A percentile compares a stretch with the other conserved stretches of the same genome.
phyloP scores from a whole-genome alignment of 805 yeast genomes.

The Candida nanaspora region DNA sequence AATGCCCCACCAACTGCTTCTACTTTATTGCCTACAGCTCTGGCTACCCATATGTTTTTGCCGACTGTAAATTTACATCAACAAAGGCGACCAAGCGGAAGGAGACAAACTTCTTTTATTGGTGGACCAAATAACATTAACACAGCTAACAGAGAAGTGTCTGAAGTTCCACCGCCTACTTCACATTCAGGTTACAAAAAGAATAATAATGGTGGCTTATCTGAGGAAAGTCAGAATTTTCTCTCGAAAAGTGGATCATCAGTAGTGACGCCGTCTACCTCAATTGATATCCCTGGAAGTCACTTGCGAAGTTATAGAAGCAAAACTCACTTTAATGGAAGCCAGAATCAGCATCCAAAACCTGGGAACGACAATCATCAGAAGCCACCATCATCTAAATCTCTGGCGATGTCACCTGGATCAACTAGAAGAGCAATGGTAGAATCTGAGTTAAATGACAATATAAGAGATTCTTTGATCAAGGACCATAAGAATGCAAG shows the following conservation, averaged over 20 bases:
- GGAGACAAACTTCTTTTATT: constrained; percentile 1
- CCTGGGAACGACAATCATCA: neutral
- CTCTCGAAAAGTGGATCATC: neutral
- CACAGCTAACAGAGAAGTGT: no score
- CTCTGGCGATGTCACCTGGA: constrained; percentile 1
- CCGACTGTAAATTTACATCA: constrained; percentile 35
- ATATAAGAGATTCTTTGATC: neutral
- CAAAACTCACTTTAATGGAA: neutral
- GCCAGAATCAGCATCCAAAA: neutral
- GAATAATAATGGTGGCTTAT: neutral
- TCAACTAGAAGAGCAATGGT: constrained; percentile 2
- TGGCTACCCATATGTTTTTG: constrained; percentile 54
- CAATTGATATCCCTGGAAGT: constrained; percentile 24
- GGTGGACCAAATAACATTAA: neutral
- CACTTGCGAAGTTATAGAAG: neutral
- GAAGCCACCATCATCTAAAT: neutral
- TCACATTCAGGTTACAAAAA: neutral
- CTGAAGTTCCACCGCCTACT: no score
- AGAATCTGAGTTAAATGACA: neutral
- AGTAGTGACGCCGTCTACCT: constrained; percentile 11
- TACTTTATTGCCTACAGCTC: constrained; percentile 51
- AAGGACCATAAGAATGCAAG: neutral
- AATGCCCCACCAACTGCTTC: constrained; percentile 58
- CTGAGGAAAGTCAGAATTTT: neutral
- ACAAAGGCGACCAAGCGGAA: constrained; percentile 20